Evolutionary conservation across 2,329 filamentous ascomycete species (phyloP), one percentile per base, ranked within the genome.

Genomic region (Paracamarosporium sp.): DNA sequence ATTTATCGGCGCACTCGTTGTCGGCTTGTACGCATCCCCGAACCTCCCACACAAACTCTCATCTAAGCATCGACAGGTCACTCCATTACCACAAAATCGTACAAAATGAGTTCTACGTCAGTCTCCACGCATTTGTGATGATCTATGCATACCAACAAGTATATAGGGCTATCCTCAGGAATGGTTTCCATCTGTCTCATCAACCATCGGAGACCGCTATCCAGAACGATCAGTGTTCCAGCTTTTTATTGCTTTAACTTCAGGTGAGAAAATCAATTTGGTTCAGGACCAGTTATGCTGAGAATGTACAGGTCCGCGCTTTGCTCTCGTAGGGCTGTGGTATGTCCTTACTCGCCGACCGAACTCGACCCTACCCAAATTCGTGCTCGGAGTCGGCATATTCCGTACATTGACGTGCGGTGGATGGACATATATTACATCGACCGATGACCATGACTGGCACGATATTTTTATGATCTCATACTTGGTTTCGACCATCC

Each of bases 391-490:
- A 38, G 88, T 91, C 68, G 95, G 95, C 55, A 66, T 97, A 51
- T 89, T 98, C 72, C 88, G 95, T 68, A 97, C 94, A 9, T 80
- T 98, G 57, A 97, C 93, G 4, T 99, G 95, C 73, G 95, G 94
- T 68, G 95, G 95, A 57, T 99, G 95, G 94, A 97, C 95, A 52
- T 99, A 98, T 78, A 88, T 99, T 60, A 99, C 95, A 25, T 98
- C 95, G 61, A 99, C 95, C 41, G 95, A 99, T 75, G 92, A 98
- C 76, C 95, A 99, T 78, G 88, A 96, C 78, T 98, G 93, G 93
- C 95, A 99, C 76, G 95, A 99, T 73, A 94, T 98, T 62, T 94
- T 99, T 76, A 99, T 99, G 95, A 97, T 99, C 67, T 96, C 93
- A 13, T 99, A 99, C 78, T 83, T 99, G 55, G 89, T 99, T 44